A percentile compares a stretch with the other conserved stretches of the same genome.
Conservation (phyloP, 1,284 basidiomycete species). For the Tilletia horrida region DNA sequence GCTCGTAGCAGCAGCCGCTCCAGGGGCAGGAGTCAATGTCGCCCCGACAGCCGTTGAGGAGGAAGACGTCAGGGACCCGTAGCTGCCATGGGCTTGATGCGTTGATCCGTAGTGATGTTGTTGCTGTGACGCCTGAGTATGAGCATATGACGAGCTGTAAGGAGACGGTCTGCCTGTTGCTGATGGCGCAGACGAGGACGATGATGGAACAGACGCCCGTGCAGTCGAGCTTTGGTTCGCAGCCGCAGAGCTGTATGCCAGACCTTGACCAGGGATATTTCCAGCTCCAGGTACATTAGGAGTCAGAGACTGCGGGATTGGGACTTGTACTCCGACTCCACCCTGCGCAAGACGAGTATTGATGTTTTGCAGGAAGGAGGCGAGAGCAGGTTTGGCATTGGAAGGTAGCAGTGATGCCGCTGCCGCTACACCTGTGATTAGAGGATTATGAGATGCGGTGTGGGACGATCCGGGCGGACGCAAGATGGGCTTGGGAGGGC, state of each 20-base stretch:
- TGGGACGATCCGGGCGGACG: slow-evolving; percentile 14
- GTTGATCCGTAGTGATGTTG: neutral
- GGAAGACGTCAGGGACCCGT: neutral
- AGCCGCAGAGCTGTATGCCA: slow-evolving; percentile 17
- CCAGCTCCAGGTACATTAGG: neutral
- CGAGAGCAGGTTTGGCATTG: slow-evolving; percentile 10
- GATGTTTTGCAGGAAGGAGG: slow-evolving; percentile 37
- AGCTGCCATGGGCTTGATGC: neutral
- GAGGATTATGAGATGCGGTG: slow-evolving; percentile 4
- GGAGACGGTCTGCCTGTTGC: slow-evolving; percentile 28
- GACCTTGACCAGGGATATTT: slow-evolving; percentile 8
- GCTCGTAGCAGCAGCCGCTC: neutral
- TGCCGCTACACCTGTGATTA: slow-evolving; percentile 13
- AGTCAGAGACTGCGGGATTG: slow-evolving; percentile 32
- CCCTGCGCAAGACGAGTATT: slow-evolving; percentile 51
- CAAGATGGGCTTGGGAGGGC: slow-evolving; percentile 6
- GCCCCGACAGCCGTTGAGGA: neutral
- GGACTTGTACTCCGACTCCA: slow-evolving; percentile 50
- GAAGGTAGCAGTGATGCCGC: neutral
- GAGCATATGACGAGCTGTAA: slow-evolving; percentile 30
- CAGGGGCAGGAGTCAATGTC: neutral
- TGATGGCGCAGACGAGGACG: slow-evolving; percentile 26
- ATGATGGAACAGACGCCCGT: slow-evolving; percentile 15
- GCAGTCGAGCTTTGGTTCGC: neutral
- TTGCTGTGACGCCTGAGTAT: slow-evolving; percentile 11